These are phyloP conservation scores for Cercophora samala DNA, from an alignment of 495 filamentous ascomycete genomes.

Conservation along the genomic window DNA sequence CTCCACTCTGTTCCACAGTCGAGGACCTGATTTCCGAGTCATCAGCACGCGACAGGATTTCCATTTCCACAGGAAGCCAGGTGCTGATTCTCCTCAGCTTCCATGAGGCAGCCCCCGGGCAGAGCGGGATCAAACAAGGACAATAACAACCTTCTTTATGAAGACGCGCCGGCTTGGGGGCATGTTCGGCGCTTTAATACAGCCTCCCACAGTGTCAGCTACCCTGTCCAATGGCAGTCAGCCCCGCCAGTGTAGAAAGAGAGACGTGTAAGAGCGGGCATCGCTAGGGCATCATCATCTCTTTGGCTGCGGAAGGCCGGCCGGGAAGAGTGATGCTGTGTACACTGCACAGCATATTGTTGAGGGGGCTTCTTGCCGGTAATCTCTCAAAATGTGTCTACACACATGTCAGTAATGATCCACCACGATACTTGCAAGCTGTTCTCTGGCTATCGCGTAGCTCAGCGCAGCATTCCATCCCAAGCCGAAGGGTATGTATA, in stretches of 20 bases:
- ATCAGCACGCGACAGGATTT: neutral
- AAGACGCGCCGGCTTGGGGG: neutral
- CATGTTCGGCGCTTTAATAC: neutral
- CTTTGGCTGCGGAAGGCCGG: too few species aligned
- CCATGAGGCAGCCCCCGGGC: neutral
- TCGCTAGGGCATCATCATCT: neutral
- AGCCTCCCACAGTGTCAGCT: neutral
- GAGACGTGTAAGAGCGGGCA: neutral
- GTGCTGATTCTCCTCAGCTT: conserved; percentile 3
- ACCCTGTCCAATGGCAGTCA: neutral
- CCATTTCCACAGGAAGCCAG: neutral
- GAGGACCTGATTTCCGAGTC: neutral
- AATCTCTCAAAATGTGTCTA: too few species aligned
- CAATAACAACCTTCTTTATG: neutral
- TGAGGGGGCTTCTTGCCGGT: too few species aligned
- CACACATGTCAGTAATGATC: too few species aligned
- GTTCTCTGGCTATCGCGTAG: neutral
- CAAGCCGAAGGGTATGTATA: neutral
- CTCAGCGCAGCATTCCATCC: neutral
- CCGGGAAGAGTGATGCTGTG: too few species aligned
- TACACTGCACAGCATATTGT: too few species aligned
- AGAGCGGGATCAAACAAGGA: neutral
- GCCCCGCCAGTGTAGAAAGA: neutral
- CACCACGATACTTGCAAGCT: neutral
- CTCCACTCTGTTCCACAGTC: conserved; percentile 7